Base-by-base conservation (phyloP, 345 rosid genomes). In the Chamaenerion angustifolium region DNA sequence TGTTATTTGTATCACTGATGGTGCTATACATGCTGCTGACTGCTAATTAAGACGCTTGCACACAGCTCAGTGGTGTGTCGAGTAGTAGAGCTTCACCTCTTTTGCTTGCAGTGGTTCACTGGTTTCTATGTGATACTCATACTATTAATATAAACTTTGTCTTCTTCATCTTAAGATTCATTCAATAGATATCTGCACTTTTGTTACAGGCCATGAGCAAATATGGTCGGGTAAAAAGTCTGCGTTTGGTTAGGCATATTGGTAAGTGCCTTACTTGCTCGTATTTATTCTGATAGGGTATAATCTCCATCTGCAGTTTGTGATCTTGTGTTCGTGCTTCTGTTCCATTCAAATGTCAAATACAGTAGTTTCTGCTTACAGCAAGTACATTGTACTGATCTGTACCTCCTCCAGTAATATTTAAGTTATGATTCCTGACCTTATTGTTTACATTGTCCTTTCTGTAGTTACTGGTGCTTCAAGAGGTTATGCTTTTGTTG, bases 191-290 rank as follows among this genome's bases (percentile, higher is more conserved):
- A 43, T 13, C 41, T 0, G 23, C 12, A 19, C 21, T 35, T 16
- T 44, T 48, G 1, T 60, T 45, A 46, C 69, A 83, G 95, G 88
- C 75, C 11, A 87, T 87, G 96, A 77, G 73, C 76, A 80, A 75
- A 77, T 80, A 87, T 54, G 98, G 95, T 9, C 75, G 49, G 25
- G 80, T 87, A 42, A 87, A 82, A 74, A 84, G 49, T 79, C 61
- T 87, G 69, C 82, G 93, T n/a, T 69, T 92, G 77, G 95, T 92
- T 40, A 80, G 93, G 56, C 83, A 83, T 71, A 87, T 83, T 42
- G 98, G 98, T 87, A 73, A 44, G 27, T 18, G 13, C 16, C 47
- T 43, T 15, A 13, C 3, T 7, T 41, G 17, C 48, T 42, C 46
- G 43, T 12, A 14, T 54, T 8, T 31, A 8, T 31, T 31, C 37